Conservation (phyloP, 768 basidiomycete species). For the Tricholoma saponaceum region DNA sequence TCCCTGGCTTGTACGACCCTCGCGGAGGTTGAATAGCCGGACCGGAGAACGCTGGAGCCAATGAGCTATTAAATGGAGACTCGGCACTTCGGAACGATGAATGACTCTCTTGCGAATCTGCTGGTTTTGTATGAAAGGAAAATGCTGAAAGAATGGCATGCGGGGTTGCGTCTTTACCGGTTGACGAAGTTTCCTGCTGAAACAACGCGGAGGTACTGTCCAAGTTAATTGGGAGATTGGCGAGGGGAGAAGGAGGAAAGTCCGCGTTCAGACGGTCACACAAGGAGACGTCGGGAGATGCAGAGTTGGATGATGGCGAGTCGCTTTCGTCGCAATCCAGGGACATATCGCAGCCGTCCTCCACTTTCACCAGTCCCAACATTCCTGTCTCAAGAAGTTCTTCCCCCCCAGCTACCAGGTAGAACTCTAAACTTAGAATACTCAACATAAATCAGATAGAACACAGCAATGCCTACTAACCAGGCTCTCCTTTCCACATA, state of each 20-base stretch:
- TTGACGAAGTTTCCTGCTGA: not conserved
- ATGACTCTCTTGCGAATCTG: not conserved
- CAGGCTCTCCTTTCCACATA: conserved; percentile 85
- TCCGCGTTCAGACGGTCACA: conserved; percentile 36
- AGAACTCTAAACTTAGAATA: conserved; percentile 48
- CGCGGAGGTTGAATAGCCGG: not conserved
- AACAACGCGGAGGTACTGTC: conserved; percentile 6
- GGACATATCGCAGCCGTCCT: conserved; percentile 45
- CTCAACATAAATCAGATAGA: conserved; percentile 9
- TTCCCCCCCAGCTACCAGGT: conserved; percentile 78
- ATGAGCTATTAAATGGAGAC: not conserved
- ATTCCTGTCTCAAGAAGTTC: conserved; percentile 52
- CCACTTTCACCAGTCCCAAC: conserved; percentile 52
- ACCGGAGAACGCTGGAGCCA: not conserved
- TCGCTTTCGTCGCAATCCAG: conserved; percentile 43
- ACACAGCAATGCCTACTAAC: conserved; percentile 30
- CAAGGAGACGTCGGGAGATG: conserved; percentile 44
- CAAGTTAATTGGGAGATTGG: conserved; percentile 18
- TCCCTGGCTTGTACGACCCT: not conserved
- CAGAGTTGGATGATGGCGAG: conserved; percentile 31
- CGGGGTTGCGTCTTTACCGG: not conserved
- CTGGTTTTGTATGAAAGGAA: not conserved
- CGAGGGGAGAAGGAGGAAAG: conserved; percentile 42
- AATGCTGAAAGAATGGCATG: not conserved
- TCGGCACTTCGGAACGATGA: not conserved